Base-by-base conservation (phyloP, 331 rosid species). In the Spiraea crenata region DNA sequence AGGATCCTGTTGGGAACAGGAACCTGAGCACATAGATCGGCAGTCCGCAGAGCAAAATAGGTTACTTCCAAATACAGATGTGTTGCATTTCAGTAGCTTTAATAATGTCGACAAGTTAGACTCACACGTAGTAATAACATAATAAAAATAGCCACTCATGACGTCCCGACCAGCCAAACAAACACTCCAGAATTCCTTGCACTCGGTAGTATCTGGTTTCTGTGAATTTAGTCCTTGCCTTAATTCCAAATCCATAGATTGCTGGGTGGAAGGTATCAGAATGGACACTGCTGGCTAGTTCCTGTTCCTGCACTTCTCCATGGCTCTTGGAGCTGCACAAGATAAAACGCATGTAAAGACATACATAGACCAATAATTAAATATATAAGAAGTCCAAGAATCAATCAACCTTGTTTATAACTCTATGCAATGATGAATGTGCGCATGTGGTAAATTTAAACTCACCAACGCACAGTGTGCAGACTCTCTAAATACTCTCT, bases 261-360 rank as follows among this genome's bases (percentile, higher is more conserved):
- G 74, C 69, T 70, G 65, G 80, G 81, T 48, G 86, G 81, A 80
- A 70, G 73, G 82, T 45, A 44, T 57, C 58, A 57, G 51, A 51
- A 14, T 52, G 48, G 20, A 49, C 57, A 49, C 40, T 38, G 61
- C 51, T 16, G 56, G 78, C 80, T 85, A 83, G 85, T 73, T 90
- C 76, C 87, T 83, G 83, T 81, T 86, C 77, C 78, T 80, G 79
- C 88, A 74, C 84, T 88, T 88, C 71, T 85, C 96, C 79, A 84
- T 81, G 52, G 90, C 90, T 82, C 91, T 86, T 67, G 98, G 96
- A 73, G 96, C 96, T 90, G 92, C 76, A 63, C 49, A 77, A 25
- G 31, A 25, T 40, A 61, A 67, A 48, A 50, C 34, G 67, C 45
- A 50, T 67, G 25, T 20, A 49, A 56, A n/a, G 61, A 9, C 9